Base-by-base conservation (phyloP, 2,329 filamentous ascomycete genomes). In the Fusarium brachygibbosum region DNA sequence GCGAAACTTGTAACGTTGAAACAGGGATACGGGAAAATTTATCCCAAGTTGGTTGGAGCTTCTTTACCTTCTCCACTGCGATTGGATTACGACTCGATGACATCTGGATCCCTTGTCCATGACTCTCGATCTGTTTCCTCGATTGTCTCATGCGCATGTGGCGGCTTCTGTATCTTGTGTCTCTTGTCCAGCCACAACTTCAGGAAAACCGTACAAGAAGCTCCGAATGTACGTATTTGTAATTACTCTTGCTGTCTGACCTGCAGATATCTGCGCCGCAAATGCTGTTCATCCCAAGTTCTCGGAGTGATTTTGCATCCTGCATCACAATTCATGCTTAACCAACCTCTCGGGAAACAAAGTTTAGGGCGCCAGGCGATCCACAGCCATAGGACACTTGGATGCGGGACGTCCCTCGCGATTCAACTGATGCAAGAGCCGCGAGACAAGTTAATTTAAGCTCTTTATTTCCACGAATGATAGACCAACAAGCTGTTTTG, bases 381-480 rank as follows among this genome's bases (percentile, higher is more conserved):
- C 51, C 32, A 13, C 59, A 45, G 16, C 32, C n/a, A 45, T 32
- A 46, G 31, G 42, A 11, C 52, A 31, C 23, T 50, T 45, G 3
- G 5, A 21, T 38, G n/a, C 23, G 44, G 58, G 58, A 46, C 31
- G 45, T 28, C 46, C 54, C 48, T 28, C 21, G 48, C 32, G 31
- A 14, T 19, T 51, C 29, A 31, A 23, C 50, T 28, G 14, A 58
- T 64, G n/a, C 23, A 56, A 61, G 42, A 48, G 17, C 48, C 41
- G 14, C 59, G 42, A 63, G 55, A 57, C 58, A 11, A 17, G 34
- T 17, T 54, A 23, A 38, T 44, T 40, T 21, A 57, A 49, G 19
- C n/a, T 19, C 6, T 41, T n/a, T 50, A 29, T 64, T 51, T 64
- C 59, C 61, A 64, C 59, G 61, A 64, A 64, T 64, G 19, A 34